Base-by-base conservation (phyloP, 139 green algal species). In the Nannochloris sp. region DNA sequence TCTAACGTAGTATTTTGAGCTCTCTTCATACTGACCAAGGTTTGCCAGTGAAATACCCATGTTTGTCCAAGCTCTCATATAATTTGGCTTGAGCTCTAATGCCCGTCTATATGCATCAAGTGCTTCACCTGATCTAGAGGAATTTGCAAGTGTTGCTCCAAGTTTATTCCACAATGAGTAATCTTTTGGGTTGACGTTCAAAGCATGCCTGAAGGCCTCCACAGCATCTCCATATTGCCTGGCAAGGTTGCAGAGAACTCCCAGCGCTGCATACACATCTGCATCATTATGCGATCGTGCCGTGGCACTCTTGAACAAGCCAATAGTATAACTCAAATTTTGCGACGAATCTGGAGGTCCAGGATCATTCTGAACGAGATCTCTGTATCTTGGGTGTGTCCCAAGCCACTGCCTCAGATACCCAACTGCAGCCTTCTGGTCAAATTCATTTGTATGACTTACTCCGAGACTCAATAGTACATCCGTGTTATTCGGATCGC, bases 61-160 rank as follows among this genome's bases (percentile, higher is more conserved):
- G 82, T 99, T 99, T 55, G 88, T 88, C 94, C 94, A 99, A 5
- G 90, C 93, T 0, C 94, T 82, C 81, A 97, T 93, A 83, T 99
- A 99, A 82, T 97, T 98, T 66, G 94, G 90, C 75, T 98, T 99
- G 2, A 96, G 62, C 51, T 96, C 86, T 50, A 99, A 80, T 8
- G 94, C 94, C 68, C 83, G 68, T 37, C 82, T 82, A 73, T 95
- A 95, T 2, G 91, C 88, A 23, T 54, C 68, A n/a, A 96, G 78
- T 11, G 91, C 91, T 50, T 95, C 87, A 11, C 44, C 64, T 31
- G 66, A 88, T 44, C 75, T 79, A 0, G 71, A 69, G 50, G 84
- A 81, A 76, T 99, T 99, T 58, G 93, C 93, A 34, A 94, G 69
- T 8, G 86, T 95, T 19, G 87, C 87, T 12, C 90, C 92, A 55